Evolutionary conservation across 805 yeast species (phyloP).

Genomic region (Hanseniaspora thailandica): DNA sequence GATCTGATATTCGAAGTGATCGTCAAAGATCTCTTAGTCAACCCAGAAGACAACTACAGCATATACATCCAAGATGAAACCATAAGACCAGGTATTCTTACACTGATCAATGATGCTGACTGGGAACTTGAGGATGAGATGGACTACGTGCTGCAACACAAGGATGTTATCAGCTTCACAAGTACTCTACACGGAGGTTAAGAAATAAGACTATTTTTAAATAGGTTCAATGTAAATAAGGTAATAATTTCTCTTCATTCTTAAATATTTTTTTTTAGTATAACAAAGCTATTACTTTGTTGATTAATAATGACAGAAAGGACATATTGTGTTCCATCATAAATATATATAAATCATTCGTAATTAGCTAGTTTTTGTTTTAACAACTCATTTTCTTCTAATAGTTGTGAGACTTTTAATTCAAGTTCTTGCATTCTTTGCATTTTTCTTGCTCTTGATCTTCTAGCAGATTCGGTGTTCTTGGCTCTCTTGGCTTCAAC

Average conservation of each 20-base stretch:
- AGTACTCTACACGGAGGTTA: constrained; percentile 92
- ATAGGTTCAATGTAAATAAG: too few species aligned
- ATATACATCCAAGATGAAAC: constrained; percentile 73
- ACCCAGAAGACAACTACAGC: constrained; percentile 50
- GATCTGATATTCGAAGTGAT: constrained; percentile 46
- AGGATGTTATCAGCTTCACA: constrained; percentile 76
- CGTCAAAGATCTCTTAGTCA: constrained; percentile 38
- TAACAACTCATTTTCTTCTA: constrained; percentile 53
- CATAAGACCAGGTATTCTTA: constrained; percentile 84
- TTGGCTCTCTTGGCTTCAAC: constrained; percentile 78
- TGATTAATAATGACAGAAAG: too few species aligned
- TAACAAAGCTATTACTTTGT: too few species aligned
- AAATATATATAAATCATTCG: constrained; percentile 4
- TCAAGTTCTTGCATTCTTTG: constrained; percentile 78
- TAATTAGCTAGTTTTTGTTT: constrained; percentile 34
- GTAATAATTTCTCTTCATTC: background rate
- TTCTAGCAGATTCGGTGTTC: constrained; percentile 91
- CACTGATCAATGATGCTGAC: constrained; percentile 84
- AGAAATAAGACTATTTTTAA: too few species aligned
- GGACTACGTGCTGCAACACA: constrained; percentile 59
- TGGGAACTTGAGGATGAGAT: constrained; percentile 94
- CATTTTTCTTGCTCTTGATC: constrained; percentile 87
- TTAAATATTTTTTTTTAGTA: too few species aligned
- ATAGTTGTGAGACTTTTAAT: constrained; percentile 54
- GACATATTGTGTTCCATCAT: too few species aligned